phyloP scores from a whole-genome alignment of 2,329 filamentous ascomycete genomes.

The Fusarium nisikadoi region DNA sequence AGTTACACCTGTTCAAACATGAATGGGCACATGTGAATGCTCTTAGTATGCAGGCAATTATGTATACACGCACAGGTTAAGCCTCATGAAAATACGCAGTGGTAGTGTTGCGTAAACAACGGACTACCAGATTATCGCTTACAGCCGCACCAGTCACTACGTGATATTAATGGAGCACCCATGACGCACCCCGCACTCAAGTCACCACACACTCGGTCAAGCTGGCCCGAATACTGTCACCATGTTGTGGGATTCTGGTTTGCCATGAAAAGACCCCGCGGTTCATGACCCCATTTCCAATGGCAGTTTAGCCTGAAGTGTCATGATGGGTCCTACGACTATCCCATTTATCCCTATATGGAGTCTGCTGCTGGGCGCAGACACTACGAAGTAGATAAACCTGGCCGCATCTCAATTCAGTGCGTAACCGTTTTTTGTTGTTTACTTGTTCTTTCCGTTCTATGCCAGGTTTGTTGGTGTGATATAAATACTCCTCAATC shows the following conservation, averaged over 20 bases:
- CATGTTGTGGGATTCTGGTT: slow-evolving; percentile 1
- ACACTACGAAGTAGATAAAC: slow-evolving; percentile 26
- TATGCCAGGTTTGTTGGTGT: not conserved
- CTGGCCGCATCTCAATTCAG: slow-evolving; percentile 27
- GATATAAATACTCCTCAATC: slow-evolving; percentile 15
- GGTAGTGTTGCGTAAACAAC: not conserved
- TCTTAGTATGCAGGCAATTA: not conserved
- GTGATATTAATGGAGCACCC: slow-evolving; percentile 18
- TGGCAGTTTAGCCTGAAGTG: slow-evolving; percentile 43
- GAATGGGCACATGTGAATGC: not conserved
- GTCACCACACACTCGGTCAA: slow-evolving; percentile 20
- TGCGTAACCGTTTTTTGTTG: not conserved
- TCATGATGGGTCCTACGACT: slow-evolving; percentile 39
- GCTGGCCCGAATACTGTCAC: slow-evolving; percentile 23
- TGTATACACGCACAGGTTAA: not conserved
- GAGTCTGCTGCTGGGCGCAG: slow-evolving; percentile 3
- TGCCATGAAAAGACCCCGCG: slow-evolving; percentile 12
- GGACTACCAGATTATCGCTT: not conserved
- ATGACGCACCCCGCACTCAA: slow-evolving; percentile 37
- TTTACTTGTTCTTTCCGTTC: slow-evolving; percentile 6
- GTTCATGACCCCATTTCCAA: slow-evolving; percentile 33
- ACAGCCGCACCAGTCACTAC: slow-evolving; percentile 41
- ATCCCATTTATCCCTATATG: slow-evolving; percentile 38
- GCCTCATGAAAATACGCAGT: not conserved
- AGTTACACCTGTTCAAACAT: not conserved